Evolutionary conservation across 2,329 filamentous ascomycete genomes (phyloP), one percentile per base, ranked within the genome.

Genomic region (Sporothrix luriei): DNA sequence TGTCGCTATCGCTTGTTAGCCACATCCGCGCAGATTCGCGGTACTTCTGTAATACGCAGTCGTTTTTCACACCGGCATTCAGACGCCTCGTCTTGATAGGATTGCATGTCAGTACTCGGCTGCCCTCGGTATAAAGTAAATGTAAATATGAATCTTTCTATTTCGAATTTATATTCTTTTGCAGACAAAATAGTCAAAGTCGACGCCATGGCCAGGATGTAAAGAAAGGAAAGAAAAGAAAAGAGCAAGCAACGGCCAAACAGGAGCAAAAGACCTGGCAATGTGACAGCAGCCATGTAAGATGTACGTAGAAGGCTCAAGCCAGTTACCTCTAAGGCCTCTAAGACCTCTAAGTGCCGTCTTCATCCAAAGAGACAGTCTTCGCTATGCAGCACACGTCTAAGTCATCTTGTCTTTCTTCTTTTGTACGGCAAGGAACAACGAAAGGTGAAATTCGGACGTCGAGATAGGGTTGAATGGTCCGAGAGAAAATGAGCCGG

Each of bases 81-180:
- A 14, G n/a, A 33, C 26, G 29, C 26, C 9, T 55, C 14, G 52
- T 55, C 26, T 33, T 52, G 10, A 29, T n/a, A n/a, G n/a, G 14
- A 33, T 2, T 2, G 26, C 14, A 54, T 11, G 14, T 11, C 9
- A 13, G 24, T 38, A 59, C 54, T 10, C 13, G 6, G 54, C 9
- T 40, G 14, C 29, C 14, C 40, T 59, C 14, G 57, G 13, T 26
- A 33, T 33, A 33, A 4, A 9, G 4, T 5, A 46, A 14, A 29
- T 59, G 59, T 65, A 49, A 29, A 21, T 65, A 14, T 65, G 29
- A 19, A 7, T 65, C 66, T 38, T 33, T 65, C 66, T 38, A 61
- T 68, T 59, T 68, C 51, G 40, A 49, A 33, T 51, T 49, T 61
- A 61, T 48, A 61, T 61, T 68, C 46, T 49, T 57, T 59, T 59